Evolutionary conservation across 2,329 filamentous ascomycete genomes (phyloP), one percentile per base, ranked within the genome.

Genomic region (Trichoderma arundinaceum): DNA sequence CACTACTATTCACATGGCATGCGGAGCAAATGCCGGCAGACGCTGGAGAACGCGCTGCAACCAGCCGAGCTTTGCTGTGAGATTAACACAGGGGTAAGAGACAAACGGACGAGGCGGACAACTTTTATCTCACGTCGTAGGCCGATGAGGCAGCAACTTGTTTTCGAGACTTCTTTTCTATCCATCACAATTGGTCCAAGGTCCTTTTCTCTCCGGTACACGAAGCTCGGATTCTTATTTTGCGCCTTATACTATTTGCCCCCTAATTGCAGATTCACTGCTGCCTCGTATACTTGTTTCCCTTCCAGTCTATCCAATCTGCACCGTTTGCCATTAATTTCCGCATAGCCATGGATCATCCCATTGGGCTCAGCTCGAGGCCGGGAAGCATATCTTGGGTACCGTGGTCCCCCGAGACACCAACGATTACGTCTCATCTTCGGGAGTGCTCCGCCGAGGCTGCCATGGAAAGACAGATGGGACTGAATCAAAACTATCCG

Each of bases 21-120:
- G 43, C 15, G 35, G 51, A n/a, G 32, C 56, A 48, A 28, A 54
- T 54, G 39, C 41, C 51, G 17, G 22, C 51, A 22, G 52, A 57
- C 9, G 43, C 28, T 39, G 41, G 52, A 56, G 41, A 66, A 35
- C 33, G 46, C n/a, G 10, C 59, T 66, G 65, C 65, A 66, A 54
- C 35, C 41, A 66, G 61, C 65, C 65, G 65, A 32, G 33, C 41
- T 41, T 41, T 44, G 35, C 35, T 39, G 56, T 22, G 41, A 46
- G 22, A 12, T 57, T 28, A 12, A n/a, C 13, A 56, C 65, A 64
- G 65, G 65, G 59, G 53, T 59, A 13, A 28, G 17, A 53, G 13
- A 58, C 65, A 66, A 66, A 66, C 65, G 65, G 65, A 60, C 12
- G 39, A 53, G 22, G 5, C 19, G 51, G 38, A 56, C 35, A 35